phyloP scores from a whole-genome alignment of 257 asterid genomes.

The Solanum rostratum region DNA sequence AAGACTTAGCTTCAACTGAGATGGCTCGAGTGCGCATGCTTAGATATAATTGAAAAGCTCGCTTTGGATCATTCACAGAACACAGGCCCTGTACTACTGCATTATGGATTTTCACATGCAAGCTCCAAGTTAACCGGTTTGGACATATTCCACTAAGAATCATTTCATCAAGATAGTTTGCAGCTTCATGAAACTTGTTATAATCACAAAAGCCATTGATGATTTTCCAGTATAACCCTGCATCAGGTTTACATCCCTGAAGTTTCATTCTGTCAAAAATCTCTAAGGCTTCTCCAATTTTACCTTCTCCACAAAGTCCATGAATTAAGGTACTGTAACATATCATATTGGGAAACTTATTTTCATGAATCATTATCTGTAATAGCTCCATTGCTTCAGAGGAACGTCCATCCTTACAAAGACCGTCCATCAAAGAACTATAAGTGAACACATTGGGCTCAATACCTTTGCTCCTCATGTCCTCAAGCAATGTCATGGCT shows the following conservation, averaged over 20 bases:
- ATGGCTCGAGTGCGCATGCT: conserved; percentile 68
- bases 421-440: conserved; percentile 78
- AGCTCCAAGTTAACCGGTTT: conserved; percentile 74
- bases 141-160: conserved; percentile 72
- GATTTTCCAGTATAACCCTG: conserved; percentile 66
- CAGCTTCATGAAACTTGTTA: conserved; percentile 58
- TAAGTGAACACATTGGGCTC: conserved; percentile 85
- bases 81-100: conserved; percentile 61
- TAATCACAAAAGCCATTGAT: conserved; percentile 50
- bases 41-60: conserved; percentile 56
- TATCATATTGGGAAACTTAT: conserved; percentile 54
- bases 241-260: conserved; percentile 89
- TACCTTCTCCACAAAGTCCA: conserved; percentile 68
- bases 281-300: conserved; percentile 52
- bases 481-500: conserved; percentile 53
- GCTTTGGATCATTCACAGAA: conserved; percentile 27
- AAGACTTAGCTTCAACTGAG: conserved; percentile 56
- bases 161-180: conserved; percentile 91
- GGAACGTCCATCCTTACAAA: conserved; percentile 79
- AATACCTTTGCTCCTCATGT: conserved; percentile 59
- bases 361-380: conserved; percentile 47
- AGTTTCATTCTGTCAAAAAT: conserved; percentile 86
- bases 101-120: conserved; percentile 74
- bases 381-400: conserved; percentile 50
- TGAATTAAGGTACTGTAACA: conserved; percentile 72